Evolutionary conservation across 2,329 filamentous ascomycete genomes (phyloP).

Genomic region (Penicillium sp.): DNA sequence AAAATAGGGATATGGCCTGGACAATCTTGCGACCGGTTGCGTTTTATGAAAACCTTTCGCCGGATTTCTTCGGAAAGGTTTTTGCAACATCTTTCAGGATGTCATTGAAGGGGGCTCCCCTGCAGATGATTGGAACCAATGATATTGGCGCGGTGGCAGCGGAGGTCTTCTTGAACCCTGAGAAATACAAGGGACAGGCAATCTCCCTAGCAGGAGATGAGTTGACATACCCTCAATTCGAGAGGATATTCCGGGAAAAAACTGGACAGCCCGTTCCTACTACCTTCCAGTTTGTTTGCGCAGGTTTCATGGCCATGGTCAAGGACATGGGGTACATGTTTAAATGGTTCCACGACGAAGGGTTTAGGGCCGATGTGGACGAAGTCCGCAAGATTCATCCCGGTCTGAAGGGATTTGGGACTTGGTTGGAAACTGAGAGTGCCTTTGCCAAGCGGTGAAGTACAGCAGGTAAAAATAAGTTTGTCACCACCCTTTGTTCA

Average conservation of each 20-base stretch:
- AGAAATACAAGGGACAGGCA: slow-evolving; percentile 49
- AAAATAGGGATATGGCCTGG: slow-evolving; percentile 58
- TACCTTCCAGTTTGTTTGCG: slow-evolving; percentile 47
- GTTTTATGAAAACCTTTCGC: slow-evolving; percentile 63
- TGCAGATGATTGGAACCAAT: slow-evolving; percentile 49
- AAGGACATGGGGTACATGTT: background rate
- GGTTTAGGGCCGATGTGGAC: slow-evolving; percentile 2
- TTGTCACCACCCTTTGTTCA: too few species aligned
- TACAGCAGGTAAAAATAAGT: too few species aligned
- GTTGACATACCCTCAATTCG: slow-evolving; percentile 52
- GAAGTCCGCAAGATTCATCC: slow-evolving; percentile 10
- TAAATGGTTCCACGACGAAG: slow-evolving; percentile 3
- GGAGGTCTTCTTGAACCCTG: slow-evolving; percentile 51
- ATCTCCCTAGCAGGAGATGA: slow-evolving; percentile 59
- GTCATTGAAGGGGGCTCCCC: slow-evolving; percentile 45
- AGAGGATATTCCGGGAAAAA: slow-evolving; percentile 50
- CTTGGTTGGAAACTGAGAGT: slow-evolving; percentile 13
- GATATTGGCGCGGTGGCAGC: slow-evolving; percentile 60
- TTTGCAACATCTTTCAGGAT: slow-evolving; percentile 51
- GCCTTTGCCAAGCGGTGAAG: slow-evolving; percentile 1
- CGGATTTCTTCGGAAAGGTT: slow-evolving; percentile 53
- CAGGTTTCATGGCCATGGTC: slow-evolving; percentile 37
- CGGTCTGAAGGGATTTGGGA: slow-evolving; percentile 8
- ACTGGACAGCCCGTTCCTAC: slow-evolving; percentile 50
- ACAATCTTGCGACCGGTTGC: slow-evolving; percentile 65